Evolutionary conservation across 2,329 filamentous ascomycete genomes (phyloP), one percentile per base, ranked within the genome.

Genomic region (Bimuria novae-zelandiae): DNA sequence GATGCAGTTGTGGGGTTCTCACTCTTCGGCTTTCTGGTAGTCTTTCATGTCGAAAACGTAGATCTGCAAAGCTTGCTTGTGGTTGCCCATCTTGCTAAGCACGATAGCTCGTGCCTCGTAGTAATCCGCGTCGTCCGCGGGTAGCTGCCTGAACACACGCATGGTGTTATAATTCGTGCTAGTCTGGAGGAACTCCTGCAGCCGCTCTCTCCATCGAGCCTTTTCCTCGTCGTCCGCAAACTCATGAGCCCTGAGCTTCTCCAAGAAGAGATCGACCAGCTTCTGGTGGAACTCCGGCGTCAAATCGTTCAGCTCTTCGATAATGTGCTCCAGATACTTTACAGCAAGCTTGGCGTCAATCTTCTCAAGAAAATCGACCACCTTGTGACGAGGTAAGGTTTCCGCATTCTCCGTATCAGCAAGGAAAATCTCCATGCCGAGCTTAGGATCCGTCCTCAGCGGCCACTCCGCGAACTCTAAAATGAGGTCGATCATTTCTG

Each of bases 371-470:
- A 93, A 97, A 1, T 81, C 77, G 2, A 93, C 79, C 0, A 99
- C 89, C 47, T 78, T 83, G 25, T 89, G 83, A 36, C 93, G 83
- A 2, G 93, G 92, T 10, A 99, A 75, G 0, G 87, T 91, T 77
- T 97, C 94, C 1, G 94, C 92, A 66, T 97, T 97, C 69, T 96
- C 91, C 1, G 91, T 94, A 70, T 99, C 94, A 1, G 90, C 90
- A 0, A 94, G 77, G 73, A 99, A 99, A 0, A 99, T 83, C 59
- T 97, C 91, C 89, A 99, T 95, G 4, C 89, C 92, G 33, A 90
- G 77, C 1, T 85, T 81, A 0, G 91, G 85, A 56, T 90, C 85
- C 12, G 82, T 82, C 49, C 83, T 82, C 14, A 99, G 74, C 0
- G 92, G 90, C 94, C 94, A 99, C 61, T 89, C 87, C 0, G 90